Evolutionary conservation across 768 basidiomycete species (phyloP), one percentile per base, ranked within the genome.

Genomic region (Collybia nuda): DNA sequence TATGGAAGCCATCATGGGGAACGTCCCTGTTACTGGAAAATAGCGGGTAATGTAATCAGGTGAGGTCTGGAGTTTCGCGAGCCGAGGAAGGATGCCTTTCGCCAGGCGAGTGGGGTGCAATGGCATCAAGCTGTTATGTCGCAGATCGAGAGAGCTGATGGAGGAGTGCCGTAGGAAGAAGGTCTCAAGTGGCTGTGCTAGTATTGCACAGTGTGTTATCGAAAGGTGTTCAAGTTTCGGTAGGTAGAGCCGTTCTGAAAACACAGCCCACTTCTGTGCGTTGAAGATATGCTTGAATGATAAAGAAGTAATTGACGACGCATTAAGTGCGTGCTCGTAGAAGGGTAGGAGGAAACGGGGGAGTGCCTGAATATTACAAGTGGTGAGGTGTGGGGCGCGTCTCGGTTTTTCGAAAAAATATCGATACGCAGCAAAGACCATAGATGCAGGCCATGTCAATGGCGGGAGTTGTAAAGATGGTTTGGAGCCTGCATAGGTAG

Each of bases 271-370:
- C 11, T 50, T 40, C 18, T 41, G 26, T n/a, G 40, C 21, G 15
- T 50, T 43, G 17, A 42, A 50, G 12, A 43, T 29, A 32, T 21
- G 32, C 22, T 21, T 50, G 48, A 50, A 50, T 3, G 40, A 41
- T 19, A 50, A 35, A 1, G 41, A 28, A 3, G 40, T 50, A n/a
- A 50, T 50, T 17, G 23, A 24, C 8, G 48, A 42, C 11, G 12
- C 40, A 17, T 50, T 41, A 19, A 50, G 48, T 5, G 41, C 23
- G 28, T 43, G 40, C 12, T 32, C 39, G 40, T 40, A 43, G 24
- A 42, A 50, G 21, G 48, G 24, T n/a, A 28, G 40, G 14, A 50
- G 21, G 32, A 50, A 50, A 28, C 40, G 48, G 12, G 48, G 48
- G 18, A 50, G 40, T 8, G 29, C 28, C 22, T 50, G 48, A 12